Evolutionary conservation across 495 filamentous ascomycete species (phyloP).

Genomic region (Schizothecium vesticola): DNA sequence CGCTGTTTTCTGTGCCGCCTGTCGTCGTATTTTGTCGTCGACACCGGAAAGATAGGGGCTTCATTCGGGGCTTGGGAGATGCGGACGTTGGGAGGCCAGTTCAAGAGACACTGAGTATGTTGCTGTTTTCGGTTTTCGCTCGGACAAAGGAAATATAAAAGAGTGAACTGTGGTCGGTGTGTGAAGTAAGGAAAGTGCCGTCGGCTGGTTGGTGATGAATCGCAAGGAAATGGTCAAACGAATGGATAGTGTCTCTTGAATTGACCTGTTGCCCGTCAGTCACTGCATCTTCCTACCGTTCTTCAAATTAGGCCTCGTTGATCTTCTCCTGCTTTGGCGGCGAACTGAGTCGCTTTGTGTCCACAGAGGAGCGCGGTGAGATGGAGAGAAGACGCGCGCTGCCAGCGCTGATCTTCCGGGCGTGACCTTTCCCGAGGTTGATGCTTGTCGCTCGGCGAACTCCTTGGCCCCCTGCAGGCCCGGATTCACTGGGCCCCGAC

Average conservation of each 20-base stretch:
- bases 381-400: constrained; percentile 66
- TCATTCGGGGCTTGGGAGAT: neutral
- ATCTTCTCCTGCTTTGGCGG: constrained; percentile 7
- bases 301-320: neutral
- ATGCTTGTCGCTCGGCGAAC: constrained; percentile 62
- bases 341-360: constrained; percentile 30
- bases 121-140: constrained; percentile 4
- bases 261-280: constrained; percentile 9
- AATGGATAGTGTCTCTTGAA: constrained; percentile 12
- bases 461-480: constrained; percentile 34
- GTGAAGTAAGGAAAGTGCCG: constrained; percentile 14
- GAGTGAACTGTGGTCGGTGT: constrained; percentile 26
- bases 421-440: constrained; percentile 57
- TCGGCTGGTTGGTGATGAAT: constrained; percentile 8
- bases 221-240: constrained; percentile 21
- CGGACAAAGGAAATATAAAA: constrained; percentile 18
- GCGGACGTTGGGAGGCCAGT: neutral
- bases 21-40: neutral
- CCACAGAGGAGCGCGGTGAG: constrained; percentile 44
- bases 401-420: constrained; percentile 65
- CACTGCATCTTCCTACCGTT: neutral
- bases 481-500: constrained; percentile 20
- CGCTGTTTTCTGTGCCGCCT: neutral
- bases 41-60: neutral
- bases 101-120: neutral